Conservation (phyloP, 78 protist species). For the Creolimax fragrantissima region DNA sequence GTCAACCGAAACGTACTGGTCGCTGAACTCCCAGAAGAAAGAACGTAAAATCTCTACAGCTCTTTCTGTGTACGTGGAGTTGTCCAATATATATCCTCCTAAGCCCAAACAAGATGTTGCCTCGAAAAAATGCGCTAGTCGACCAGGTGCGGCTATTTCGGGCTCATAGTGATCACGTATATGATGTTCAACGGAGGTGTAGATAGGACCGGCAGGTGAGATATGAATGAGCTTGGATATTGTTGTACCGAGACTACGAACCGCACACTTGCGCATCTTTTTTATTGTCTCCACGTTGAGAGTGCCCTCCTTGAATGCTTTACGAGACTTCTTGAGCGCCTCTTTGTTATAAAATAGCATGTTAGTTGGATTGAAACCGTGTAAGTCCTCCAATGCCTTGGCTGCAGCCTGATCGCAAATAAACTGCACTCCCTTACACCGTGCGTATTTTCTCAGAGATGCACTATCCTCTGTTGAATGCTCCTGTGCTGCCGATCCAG, state of each 20-base stretch:
- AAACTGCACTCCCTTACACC: not conserved
- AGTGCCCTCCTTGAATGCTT: not conserved
- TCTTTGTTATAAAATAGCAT: not conserved
- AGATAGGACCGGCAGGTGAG: not conserved
- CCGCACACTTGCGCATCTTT: not conserved
- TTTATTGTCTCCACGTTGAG: not conserved
- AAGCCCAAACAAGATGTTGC: not conserved
- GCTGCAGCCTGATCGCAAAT: not conserved
- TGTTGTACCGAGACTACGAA: not conserved
- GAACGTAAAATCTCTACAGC: not conserved
- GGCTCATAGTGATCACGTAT: not conserved
- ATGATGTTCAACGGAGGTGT: not conserved
- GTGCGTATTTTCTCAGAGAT: not conserved
- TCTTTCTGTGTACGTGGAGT: not conserved
- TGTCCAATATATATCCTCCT: not conserved
- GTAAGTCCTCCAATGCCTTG: not conserved
- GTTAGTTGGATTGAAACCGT: not conserved
- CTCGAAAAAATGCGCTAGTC: not conserved
- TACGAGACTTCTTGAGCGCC: not conserved
- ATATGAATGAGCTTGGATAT: not conserved
- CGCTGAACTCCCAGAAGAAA: not conserved
- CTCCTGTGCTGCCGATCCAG: constrained; percentile 7
- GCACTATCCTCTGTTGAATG: not conserved
- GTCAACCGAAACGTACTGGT: not conserved
- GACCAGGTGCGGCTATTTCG: not conserved